Conservation (phyloP, 805 yeast genomes). For the Ogataea parapolymorpha region DNA sequence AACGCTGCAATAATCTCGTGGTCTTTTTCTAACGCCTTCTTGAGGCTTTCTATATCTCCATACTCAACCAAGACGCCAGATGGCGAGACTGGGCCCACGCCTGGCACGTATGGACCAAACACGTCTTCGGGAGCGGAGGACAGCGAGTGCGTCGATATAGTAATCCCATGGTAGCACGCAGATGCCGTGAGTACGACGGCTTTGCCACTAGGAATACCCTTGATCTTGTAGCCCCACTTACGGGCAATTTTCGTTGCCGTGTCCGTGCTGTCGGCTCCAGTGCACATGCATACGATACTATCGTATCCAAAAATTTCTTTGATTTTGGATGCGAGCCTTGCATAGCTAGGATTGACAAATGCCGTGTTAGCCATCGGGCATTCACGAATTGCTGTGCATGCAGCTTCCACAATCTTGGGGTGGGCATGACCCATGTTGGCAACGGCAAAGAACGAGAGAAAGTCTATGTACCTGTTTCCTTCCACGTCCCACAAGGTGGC, state of each 20-base stretch:
- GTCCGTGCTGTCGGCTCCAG: slow-evolving; percentile 31
- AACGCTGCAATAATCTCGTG: slow-evolving; percentile 25
- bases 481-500: slow-evolving; percentile 27
- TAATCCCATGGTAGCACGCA: slow-evolving; percentile 28
- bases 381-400: slow-evolving; percentile 21
- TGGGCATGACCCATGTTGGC: slow-evolving; percentile 32
- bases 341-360: slow-evolving; percentile 25
- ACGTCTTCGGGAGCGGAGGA: slow-evolving; percentile 9
- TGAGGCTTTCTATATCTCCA: slow-evolving; percentile 22
- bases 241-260: slow-evolving; percentile 29
- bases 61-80: slow-evolving; percentile 23
- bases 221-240: slow-evolving; percentile 27
- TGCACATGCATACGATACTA: slow-evolving; percentile 22
- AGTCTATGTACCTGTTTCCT: slow-evolving; percentile 29
- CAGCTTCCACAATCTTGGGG: slow-evolving; percentile 29
- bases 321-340: slow-evolving; percentile 19
- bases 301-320: slow-evolving; percentile 22
- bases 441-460: slow-evolving; percentile 29
- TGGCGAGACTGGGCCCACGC: slow-evolving; percentile 25
- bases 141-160: slow-evolving; percentile 28
- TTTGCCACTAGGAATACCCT: slow-evolving; percentile 19
- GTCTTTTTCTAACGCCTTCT: slow-evolving; percentile 21
- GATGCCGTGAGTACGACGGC: slow-evolving; percentile 24
- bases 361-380: slow-evolving; percentile 25
- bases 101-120: slow-evolving; percentile 26